phyloP scores from a whole-genome alignment of 202 grass and related monocot species.

The Cymbopogon flexuosus region DNA sequence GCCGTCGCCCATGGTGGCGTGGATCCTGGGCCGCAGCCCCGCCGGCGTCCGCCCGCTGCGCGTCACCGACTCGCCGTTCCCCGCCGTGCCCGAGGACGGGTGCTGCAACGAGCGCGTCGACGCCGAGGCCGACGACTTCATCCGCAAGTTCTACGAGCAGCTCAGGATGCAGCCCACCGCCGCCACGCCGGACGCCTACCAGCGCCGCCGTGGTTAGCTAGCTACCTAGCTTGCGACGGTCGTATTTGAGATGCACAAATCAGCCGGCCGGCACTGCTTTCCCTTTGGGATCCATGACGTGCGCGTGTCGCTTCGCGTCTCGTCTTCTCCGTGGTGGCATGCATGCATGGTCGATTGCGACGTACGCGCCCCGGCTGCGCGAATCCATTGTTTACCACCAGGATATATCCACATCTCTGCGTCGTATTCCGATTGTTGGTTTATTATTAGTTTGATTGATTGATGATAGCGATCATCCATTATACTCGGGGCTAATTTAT shows the following conservation, averaged over 20 bases:
- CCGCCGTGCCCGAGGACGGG: conserved; percentile 49
- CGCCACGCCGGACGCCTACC: conserved; percentile 45
- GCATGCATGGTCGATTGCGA: not conserved
- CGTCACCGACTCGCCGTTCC: conserved; percentile 92
- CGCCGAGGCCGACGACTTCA: conserved; percentile 80
- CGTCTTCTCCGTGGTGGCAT: not conserved
- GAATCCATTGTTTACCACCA: not conserved
- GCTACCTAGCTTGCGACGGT: no score
- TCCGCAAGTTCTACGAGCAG: conserved; percentile 79
- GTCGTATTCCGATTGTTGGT: not conserved
- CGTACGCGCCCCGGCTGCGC: not conserved
- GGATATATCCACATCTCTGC: not conserved
- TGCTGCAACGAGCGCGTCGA: conserved; percentile 46
- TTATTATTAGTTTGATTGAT: not conserved
- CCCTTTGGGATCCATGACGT: not conserved
- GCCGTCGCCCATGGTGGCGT: conserved; percentile 61
- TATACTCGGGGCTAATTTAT: not conserved
- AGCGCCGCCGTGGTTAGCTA: conserved; percentile 3
- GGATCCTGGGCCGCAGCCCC: conserved; percentile 69
- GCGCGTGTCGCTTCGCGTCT: not conserved
- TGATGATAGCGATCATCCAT: not conserved
- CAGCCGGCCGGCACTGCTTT: not conserved
- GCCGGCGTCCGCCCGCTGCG: conserved; percentile 60
- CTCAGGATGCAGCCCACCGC: conserved; percentile 57
- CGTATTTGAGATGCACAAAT: no score